A percentile compares a stretch with the other conserved stretches of the same genome.
Conservation (phyloP, 495 filamentous ascomycete species). For the Ramalina intermedia region DNA sequence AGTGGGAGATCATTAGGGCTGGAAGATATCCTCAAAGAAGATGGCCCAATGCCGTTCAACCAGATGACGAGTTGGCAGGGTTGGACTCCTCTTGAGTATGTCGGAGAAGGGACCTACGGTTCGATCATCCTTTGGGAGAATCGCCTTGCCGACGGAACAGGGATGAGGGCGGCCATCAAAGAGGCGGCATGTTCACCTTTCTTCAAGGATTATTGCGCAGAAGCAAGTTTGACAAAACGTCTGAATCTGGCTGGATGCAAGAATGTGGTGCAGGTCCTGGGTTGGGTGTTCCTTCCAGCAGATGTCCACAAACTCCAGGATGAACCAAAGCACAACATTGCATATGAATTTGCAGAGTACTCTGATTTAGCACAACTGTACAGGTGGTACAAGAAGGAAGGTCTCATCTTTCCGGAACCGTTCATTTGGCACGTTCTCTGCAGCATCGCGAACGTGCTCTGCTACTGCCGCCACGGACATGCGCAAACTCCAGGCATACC, state of each 20-base stretch:
- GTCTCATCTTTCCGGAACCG: constrained; percentile 13
- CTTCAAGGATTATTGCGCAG: constrained; percentile 10
- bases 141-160: neutral
- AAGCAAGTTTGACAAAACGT: constrained; percentile 10
- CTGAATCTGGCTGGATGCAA: constrained; percentile 12
- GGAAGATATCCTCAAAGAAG: neutral
- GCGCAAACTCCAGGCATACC: neutral
- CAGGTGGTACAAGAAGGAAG: neutral
- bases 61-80: neutral
- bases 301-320: neutral
- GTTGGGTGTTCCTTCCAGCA: constrained; percentile 6
- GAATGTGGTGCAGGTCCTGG: constrained; percentile 13
- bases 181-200: neutral
- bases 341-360: constrained; percentile 7
- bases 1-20: constrained; percentile 1
- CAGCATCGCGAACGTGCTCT: constrained; percentile 10
- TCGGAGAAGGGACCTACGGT: constrained; percentile 6
- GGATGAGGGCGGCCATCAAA: constrained; percentile 1
- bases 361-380: constrained; percentile 1
- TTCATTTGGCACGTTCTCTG: constrained; percentile 15
- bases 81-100: constrained; percentile 1
- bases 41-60: neutral
- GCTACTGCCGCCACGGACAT: constrained; percentile 9
- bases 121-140: constrained; percentile 10
- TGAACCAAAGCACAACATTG: constrained; percentile 2